phyloP scores from a whole-genome alignment of 139 green algal species.

The Limnomonas spitsbergensis region DNA sequence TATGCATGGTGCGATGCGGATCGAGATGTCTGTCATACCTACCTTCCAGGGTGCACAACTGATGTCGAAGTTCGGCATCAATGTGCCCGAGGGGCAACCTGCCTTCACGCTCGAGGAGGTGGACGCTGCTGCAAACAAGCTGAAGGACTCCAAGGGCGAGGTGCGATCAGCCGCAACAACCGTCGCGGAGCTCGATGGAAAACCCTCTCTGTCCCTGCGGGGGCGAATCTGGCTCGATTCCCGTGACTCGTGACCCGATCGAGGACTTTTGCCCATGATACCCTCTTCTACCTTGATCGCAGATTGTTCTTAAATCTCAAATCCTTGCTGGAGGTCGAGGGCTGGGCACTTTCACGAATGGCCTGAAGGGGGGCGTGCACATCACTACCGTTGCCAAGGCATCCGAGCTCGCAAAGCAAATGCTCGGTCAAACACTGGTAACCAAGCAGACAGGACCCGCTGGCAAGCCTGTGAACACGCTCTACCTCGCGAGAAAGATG shows the following conservation, averaged over 20 bases:
- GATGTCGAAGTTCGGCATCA: slow-evolving; percentile 90
- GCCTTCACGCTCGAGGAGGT: slow-evolving; percentile 77
- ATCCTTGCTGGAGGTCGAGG: slow-evolving; percentile 94
- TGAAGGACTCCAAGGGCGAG: slow-evolving; percentile 71
- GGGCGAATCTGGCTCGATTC: too few species aligned
- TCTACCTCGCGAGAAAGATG: slow-evolving; percentile 92
- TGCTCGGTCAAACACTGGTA: slow-evolving; percentile 86
- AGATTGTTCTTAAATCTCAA: slow-evolving; percentile 96
- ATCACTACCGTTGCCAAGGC: slow-evolving; percentile 73
- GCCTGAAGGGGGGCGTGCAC: slow-evolving; percentile 96
- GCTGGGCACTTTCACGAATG: slow-evolving; percentile 91
- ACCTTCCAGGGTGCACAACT: slow-evolving; percentile 82
- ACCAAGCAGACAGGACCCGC: slow-evolving; percentile 89
- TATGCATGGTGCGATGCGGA: not conserved
- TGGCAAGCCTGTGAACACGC: slow-evolving; percentile 96
- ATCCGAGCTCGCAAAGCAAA: slow-evolving; percentile 65
- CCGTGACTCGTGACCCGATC: too few species aligned
- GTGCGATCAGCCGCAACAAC: too few species aligned
- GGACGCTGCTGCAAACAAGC: slow-evolving; percentile 60
- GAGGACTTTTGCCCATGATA: not conserved
- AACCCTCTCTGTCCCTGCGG: too few species aligned
- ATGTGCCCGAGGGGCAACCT: slow-evolving; percentile 85
- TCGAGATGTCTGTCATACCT: too few species aligned
- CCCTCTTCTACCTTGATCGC: slow-evolving; percentile 1
- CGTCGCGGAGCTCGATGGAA: not conserved